Evolutionary conservation across 2,329 filamentous ascomycete species (phyloP).

Genomic region (Exophiala phaeomuriformis): DNA sequence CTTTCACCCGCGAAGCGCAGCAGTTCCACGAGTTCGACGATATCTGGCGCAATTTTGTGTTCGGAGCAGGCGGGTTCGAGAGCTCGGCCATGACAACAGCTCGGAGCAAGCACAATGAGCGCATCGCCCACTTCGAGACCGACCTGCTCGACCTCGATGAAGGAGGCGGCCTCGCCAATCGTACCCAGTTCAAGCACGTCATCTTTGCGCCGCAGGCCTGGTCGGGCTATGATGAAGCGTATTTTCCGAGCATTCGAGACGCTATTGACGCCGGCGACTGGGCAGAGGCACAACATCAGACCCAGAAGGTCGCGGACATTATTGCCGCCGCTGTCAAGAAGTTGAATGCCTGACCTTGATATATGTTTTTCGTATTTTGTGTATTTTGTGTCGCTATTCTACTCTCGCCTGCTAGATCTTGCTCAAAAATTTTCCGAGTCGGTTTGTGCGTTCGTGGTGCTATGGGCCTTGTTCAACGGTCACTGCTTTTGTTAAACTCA

Average conservation of each 20-base stretch:
- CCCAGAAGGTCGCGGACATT: slow-evolving; percentile 64
- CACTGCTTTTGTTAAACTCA: too few species aligned
- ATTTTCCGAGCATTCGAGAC: slow-evolving; percentile 81
- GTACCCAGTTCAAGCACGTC: slow-evolving; percentile 90
- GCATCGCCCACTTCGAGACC: slow-evolving; percentile 74
- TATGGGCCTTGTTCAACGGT: too few species aligned
- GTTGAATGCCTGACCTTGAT: slow-evolving; percentile 8
- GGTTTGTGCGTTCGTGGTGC: too few species aligned
- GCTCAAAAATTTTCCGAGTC: too few species aligned
- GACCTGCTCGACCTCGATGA: slow-evolving; percentile 67
- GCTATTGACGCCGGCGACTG: slow-evolving; percentile 66
- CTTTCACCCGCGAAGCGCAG: slow-evolving; percentile 53
- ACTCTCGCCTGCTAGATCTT: too few species aligned
- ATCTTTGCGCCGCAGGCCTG: slow-evolving; percentile 77
- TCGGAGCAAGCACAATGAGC: slow-evolving; percentile 69
- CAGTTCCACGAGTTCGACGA: slow-evolving; percentile 68
- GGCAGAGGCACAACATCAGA: slow-evolving; percentile 57
- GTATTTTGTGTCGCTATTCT: too few species aligned
- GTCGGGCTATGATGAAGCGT: slow-evolving; percentile 59
- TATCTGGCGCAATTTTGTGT: slow-evolving; percentile 66
- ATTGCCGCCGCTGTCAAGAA: slow-evolving; percentile 49
- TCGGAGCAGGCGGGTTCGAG: slow-evolving; percentile 68
- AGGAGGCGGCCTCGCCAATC: slow-evolving; percentile 42
- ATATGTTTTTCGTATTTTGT: too few species aligned
- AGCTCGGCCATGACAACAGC: slow-evolving; percentile 58